phyloP scores from a whole-genome alignment of 2,329 filamentous ascomycete species.

The Cercospora sp. region DNA sequence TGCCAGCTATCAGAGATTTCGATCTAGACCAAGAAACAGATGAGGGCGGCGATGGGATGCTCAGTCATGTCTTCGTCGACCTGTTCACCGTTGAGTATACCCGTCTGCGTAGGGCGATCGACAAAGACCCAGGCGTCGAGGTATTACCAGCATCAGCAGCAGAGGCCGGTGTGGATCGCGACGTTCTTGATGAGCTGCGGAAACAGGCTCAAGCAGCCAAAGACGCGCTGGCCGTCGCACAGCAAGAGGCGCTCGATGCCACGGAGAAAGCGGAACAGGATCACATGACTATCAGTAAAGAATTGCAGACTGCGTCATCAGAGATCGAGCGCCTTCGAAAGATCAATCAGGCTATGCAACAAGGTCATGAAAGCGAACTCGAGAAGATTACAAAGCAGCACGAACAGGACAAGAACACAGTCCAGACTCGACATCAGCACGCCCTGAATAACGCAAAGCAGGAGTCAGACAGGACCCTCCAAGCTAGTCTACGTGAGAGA shows the following conservation, averaged over 20 bases:
- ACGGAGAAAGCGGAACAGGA: constrained; percentile 58
- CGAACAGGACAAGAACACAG: constrained; percentile 36
- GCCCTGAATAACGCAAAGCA: constrained; percentile 30
- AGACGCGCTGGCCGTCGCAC: constrained; percentile 57
- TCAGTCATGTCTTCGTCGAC: constrained; percentile 83
- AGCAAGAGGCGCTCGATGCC: constrained; percentile 56
- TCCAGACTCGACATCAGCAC: constrained; percentile 40
- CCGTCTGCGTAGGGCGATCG: constrained; percentile 77
- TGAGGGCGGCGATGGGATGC: constrained; percentile 26
- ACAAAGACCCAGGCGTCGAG: constrained; percentile 86
- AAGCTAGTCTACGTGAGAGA: constrained; percentile 31
- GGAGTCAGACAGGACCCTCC: constrained; percentile 33
- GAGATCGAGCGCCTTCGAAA: constrained; percentile 58
- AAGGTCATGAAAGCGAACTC: constrained; percentile 61
- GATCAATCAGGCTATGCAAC: constrained; percentile 70
- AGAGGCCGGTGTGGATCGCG: constrained; percentile 88
- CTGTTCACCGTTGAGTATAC: constrained; percentile 97
- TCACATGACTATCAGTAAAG: constrained; percentile 49
- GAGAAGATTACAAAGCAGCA: constrained; percentile 52
- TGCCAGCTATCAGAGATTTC: constrained; percentile 81
- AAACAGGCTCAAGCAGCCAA: constrained; percentile 74
- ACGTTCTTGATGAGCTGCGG: constrained; percentile 83
- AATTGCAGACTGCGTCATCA: constrained; percentile 43
- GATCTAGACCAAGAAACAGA: constrained; percentile 59
- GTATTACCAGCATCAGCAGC: constrained; percentile 78